Evolutionary conservation across 305 asterid species (phyloP), one percentile per base, ranked within the genome.

Genomic region (Fraxinus velutina): DNA sequence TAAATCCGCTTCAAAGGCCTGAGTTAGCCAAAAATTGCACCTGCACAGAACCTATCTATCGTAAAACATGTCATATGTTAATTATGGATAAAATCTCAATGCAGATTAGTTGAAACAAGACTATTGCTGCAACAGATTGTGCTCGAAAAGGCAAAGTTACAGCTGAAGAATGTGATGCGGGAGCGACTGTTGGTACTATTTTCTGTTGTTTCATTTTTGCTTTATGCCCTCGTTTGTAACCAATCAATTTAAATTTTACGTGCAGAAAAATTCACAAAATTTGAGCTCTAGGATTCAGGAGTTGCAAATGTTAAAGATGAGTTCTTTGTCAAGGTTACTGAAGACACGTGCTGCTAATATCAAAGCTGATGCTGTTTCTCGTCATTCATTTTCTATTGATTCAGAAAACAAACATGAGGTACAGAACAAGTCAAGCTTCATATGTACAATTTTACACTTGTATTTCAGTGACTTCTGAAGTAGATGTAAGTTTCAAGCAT

Each of bases 161-260:
- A 84, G 86, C 91, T 93, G 92, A 86, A 88, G 88, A 84, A 78
- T 87, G 84, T 86, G n/a, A 92, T 89, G 92, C 87, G 82, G 85
- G 92, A 90, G 77, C 92, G 78, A 80, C 83, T 94, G 80, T 90
- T 84, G 97, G 99, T 96, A 94, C 80, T 82, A 81, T 83, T 81
- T 75, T 78, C 77, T 78, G 83, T 76, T 78, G 77, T 81, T 78
- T 78, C 36, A 37, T 78, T 86, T 78, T 64, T 36, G 70, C 19
- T 75, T 70, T 3, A 39, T 71, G 42, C 72, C 62, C 39, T 80
- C 62, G 9, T 70, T 22, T 73, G 57, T 68, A 70, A 22, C 87
- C 79, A 78, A 78, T 81, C 68, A 66, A 57, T 78, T 85, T 82
- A 73, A 50, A 36, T 85, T 87, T 74, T 71, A 79, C 78, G 42